Evolutionary conservation across 306 rosid genomes (phyloP), one percentile per base, ranked within the genome.

Genomic region (Parietaria judaica): DNA sequence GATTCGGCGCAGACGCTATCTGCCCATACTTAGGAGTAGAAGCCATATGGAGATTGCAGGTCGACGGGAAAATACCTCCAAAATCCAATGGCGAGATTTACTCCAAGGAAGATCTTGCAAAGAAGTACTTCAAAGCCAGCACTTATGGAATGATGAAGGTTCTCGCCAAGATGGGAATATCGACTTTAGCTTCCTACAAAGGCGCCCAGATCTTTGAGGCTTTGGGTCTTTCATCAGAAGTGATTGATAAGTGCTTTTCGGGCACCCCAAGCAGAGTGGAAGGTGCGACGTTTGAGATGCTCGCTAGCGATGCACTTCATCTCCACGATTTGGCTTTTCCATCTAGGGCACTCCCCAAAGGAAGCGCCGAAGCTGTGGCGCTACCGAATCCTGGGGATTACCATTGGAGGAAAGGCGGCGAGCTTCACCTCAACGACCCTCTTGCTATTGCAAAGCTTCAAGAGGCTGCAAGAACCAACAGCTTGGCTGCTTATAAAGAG

Each of bases 171-270:
- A 94, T 94, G 99, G 99, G 99, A 58, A 94, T 94, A 70, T 94
- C 99, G 54, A 94, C 99, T 72, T 76, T 94, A 86, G 99, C 99
- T 11, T 94, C 99, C 14, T 94, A 94, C 70, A 94, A 94, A 78
- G 99, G 99, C 58, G 99, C 97, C 49, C 99, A 94, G 79, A 94
- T 94, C 69, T 94, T 94, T 70, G 99, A 88, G 78, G 99, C 97
- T 60, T 73, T 94, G 54, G 99, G 99, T 71, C 97, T 94, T 76
- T 88, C 99, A 6, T 84, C 95, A 0, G 90, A 84, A 76, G 99
- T 94, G 70, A 74, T 88, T 47, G 99, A 83, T 58, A 88, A 80
- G 79, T 94, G 99, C 80, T 94, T 94, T 71, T 90, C 90, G 23
- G 97, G 99, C 76, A 94, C 99, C 47, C 95, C 94, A 39, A 94